phyloP scores from a whole-genome alignment of 129 eudicot genomes.

The Apium graveolens region DNA sequence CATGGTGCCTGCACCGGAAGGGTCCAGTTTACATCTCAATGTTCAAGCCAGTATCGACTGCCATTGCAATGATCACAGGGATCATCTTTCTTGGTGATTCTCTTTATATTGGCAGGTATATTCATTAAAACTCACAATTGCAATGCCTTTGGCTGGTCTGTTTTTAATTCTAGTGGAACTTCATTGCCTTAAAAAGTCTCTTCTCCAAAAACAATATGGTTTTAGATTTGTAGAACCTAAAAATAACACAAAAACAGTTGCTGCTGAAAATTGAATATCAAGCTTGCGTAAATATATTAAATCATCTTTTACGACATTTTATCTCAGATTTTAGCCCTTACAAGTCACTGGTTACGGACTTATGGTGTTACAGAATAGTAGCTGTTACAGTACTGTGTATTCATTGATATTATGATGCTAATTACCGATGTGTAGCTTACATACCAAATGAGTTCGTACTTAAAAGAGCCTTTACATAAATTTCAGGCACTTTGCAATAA shows the following conservation, averaged over 20 bases:
- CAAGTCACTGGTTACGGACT: too few relatives aligned
- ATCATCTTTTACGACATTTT: too few relatives aligned
- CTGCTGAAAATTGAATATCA: background rate
- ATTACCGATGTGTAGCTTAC: too few relatives aligned
- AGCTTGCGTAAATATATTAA: background rate
- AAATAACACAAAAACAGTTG: background rate
- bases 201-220: background rate
- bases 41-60: background rate
- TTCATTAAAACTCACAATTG: background rate
- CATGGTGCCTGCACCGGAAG: background rate
- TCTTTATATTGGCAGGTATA: constrained; percentile 3
- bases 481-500: background rate
- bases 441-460: too few relatives aligned
- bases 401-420: too few relatives aligned
- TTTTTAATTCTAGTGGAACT: background rate
- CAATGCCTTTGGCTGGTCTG: background rate
- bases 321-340: too few relatives aligned
- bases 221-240: background rate
- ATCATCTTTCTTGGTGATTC: background rate
- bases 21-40: background rate
- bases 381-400: too few relatives aligned
- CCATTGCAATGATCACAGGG: background rate
- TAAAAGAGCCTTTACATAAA: background rate
- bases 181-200: background rate
- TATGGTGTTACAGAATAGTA: too few relatives aligned